Evolutionary conservation across 31 red algal genomes (phyloP), one percentile per base, ranked within the genome.

Genomic region (Pterothamnion heteromorphum): DNA sequence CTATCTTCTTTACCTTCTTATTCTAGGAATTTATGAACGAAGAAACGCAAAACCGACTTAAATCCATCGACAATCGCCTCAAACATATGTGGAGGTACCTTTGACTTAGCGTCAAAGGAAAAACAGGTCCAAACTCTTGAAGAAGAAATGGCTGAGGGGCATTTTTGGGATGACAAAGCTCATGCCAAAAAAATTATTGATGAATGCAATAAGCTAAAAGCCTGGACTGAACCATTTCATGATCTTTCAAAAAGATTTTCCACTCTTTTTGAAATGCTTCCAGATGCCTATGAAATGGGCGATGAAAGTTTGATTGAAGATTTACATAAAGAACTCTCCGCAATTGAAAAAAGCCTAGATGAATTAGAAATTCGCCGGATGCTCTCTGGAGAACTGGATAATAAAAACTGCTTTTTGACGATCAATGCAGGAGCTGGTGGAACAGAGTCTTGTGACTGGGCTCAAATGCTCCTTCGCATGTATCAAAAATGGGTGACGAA

Each of bases 361-460:
- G 30, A 76, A 30, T 76, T 76, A 76, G 72, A 76, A 76, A 30
- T 76, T 76, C 72, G 72, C 30, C 72, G 72, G 26, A 76, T 76
- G 72, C 30, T 76, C 30, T 76, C 72, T 30, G 72, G 72, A 26
- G 72, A 76, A 30, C 23, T 30, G 23, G 72, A 76, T 76, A 32
- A 26, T 30, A 32, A 26, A 26, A 26, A 76, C 30, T 26, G 26
- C 72, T 39, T 88, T 72, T 20, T 92, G n/a, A 30, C 43, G 14
- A 93, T 96, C 21, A 26, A 94, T 37, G 95, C 95, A 35, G 95
- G 95, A 39, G 93, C 95, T 35, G 95, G 95, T 23, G 95, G 95
- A 9, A 97, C 95, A 9, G 95, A 97, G 71, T 92, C 95, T 4
- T 92, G 94, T 22, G 95, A 97, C 91, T 97, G 95, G 95, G 94